Evolutionary conservation across 768 basidiomycete species (phyloP).

Genomic region (Leccinellum rugosiceps): DNA sequence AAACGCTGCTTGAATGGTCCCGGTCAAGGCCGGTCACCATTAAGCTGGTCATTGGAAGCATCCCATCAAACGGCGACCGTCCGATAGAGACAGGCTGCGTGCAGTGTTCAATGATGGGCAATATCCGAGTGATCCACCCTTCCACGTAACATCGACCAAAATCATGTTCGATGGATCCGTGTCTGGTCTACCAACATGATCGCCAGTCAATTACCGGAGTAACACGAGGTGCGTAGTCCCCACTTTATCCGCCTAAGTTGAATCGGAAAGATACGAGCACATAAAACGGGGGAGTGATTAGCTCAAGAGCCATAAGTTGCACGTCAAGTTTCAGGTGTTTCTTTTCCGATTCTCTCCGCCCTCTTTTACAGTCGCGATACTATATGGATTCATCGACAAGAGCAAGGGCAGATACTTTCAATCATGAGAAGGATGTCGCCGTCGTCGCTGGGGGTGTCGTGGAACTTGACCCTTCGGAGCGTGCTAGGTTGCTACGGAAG

Average conservation of each 20-base stretch:
- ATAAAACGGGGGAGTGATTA: not conserved
- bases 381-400: not conserved
- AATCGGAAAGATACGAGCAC: not conserved
- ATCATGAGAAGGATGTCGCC: not conserved
- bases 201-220: not conserved
- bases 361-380: not conserved
- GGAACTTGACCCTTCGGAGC: not conserved
- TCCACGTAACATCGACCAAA: not conserved
- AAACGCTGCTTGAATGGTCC: not conserved
- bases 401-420: not conserved
- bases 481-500: conserved; percentile 13
- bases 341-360: not conserved
- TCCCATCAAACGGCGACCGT: not conserved
- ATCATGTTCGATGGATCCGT: not conserved
- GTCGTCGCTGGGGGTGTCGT: not conserved
- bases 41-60: not conserved
- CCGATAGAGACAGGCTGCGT: not conserved
- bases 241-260: not conserved
- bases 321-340: not conserved
- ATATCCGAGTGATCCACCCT: not conserved
- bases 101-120: not conserved
- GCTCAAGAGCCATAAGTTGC: not conserved
- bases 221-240: not conserved
- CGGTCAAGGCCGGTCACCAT: not conserved
- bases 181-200: not conserved